A percentile compares a stretch with the other conserved stretches of the same genome.
These are phyloP conservation scores for Endotrypanum monterogeii DNA, from an alignment of 208 protist species.

Conservation along the genomic window DNA sequence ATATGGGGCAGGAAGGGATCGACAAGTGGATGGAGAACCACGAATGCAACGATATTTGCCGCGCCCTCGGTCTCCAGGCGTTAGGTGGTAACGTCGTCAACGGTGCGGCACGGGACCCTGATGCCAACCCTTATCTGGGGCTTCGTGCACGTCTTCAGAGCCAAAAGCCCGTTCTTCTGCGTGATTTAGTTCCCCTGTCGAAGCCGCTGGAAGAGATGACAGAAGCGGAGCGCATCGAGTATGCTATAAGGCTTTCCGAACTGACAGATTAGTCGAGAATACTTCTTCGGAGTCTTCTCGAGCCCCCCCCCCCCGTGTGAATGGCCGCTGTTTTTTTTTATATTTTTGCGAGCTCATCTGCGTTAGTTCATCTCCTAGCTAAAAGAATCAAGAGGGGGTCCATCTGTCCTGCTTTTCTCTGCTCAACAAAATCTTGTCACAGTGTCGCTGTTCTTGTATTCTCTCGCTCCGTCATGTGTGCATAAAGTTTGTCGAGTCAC, in stretches of 20 bases:
- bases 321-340: no score
- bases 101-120: neutral
- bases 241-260: constrained; percentile 59
- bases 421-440: no score
- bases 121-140: constrained; percentile 36
- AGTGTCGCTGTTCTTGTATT: no score
- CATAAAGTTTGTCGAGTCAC: no score
- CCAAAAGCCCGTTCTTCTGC: constrained; percentile 44
- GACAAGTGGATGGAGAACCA: constrained; percentile 80
- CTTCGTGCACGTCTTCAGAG: constrained; percentile 57
- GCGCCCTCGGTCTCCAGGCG: constrained; percentile 56
- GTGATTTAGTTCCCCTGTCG: constrained; percentile 55
- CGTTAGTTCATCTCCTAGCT: no score
- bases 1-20: constrained; percentile 84
- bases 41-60: constrained; percentile 73
- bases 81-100: constrained; percentile 28
- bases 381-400: no score
- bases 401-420: no score
- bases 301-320: no score
- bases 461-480: no score
- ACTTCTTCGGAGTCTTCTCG: no score
- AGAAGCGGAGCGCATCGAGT: constrained; percentile 71
- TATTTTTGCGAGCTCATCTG: no score
- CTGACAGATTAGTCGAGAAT: constrained; percentile 39
- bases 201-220: constrained; percentile 81